Evolutionary conservation across 2,329 filamentous ascomycete species (phyloP).

Genomic region (Fonsecaea monophora): DNA sequence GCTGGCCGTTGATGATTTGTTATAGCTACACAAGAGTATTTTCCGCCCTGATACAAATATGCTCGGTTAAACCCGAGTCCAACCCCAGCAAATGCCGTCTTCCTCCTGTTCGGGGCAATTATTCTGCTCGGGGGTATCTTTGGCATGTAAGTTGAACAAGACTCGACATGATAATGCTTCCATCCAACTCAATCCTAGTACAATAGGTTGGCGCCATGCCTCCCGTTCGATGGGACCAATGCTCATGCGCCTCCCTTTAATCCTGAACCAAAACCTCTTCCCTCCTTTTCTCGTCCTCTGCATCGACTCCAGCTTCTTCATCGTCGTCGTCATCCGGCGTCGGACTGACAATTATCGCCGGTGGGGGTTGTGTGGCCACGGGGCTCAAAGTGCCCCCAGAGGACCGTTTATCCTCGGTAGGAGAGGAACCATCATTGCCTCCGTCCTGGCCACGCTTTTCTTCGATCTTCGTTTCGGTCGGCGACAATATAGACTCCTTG

Average conservation of each 20-base stretch:
- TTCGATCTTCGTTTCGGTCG: conserved; percentile 29
- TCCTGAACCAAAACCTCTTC: conserved; percentile 9
- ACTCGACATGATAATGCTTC: conserved; percentile 16
- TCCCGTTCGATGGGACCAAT: background rate
- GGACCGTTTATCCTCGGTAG: conserved; percentile 31
- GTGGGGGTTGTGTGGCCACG: conserved; percentile 29
- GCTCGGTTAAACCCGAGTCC: background rate
- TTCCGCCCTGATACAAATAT: background rate
- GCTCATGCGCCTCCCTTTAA: conserved; percentile 4
- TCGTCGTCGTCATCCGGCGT: conserved; percentile 36
- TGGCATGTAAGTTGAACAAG: conserved; percentile 16
- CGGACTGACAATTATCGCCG: conserved; percentile 40
- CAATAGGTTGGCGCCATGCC: background rate
- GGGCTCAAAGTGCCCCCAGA: conserved; percentile 34
- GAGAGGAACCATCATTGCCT: conserved; percentile 19
- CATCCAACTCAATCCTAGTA: conserved; percentile 12
- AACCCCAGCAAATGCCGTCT: conserved; percentile 7
- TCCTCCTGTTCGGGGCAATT: conserved; percentile 16
- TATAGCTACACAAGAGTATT: conserved; percentile 21
- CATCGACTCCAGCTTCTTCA: background rate
- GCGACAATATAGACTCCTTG: conserved; percentile 37
- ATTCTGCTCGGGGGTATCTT: conserved; percentile 22
- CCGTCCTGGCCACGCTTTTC: conserved; percentile 24
- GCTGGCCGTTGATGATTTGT: background rate
- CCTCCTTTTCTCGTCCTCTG: conserved; percentile 1